These are phyloP conservation scores for Phytophthora aleatoria DNA, from an alignment of 352 stramenopile genomes.

Conservation along the genomic window DNA sequence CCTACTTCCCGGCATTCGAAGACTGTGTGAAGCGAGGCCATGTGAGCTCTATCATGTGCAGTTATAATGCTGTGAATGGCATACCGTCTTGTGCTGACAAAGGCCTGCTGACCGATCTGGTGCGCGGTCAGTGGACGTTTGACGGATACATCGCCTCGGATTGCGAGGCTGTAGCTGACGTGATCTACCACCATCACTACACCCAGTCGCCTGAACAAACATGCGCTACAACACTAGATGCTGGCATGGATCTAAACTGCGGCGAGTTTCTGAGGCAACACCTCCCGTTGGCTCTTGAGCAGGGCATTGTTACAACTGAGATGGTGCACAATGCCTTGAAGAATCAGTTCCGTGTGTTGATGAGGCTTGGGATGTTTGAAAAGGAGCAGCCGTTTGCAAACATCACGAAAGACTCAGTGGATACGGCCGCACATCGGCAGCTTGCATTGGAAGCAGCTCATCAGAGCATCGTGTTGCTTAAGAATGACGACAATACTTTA, in stretches of 20 bases:
- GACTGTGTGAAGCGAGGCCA: constrained; percentile 78
- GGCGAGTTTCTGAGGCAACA: constrained; percentile 74
- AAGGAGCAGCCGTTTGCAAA: constrained; percentile 65
- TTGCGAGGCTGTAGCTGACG: constrained; percentile 86
- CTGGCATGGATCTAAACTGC: constrained; percentile 88
- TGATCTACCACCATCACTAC: constrained; percentile 82
- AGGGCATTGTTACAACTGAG: constrained; percentile 61
- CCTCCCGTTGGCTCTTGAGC: constrained; percentile 57
- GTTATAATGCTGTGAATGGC: constrained; percentile 95
- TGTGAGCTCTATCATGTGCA: constrained; percentile 93
- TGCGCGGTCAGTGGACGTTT: constrained; percentile 89
- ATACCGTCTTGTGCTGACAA: constrained; percentile 90
- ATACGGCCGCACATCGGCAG: constrained; percentile 53
- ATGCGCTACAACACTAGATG: constrained; percentile 62
- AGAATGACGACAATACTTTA: constrained; percentile 79
- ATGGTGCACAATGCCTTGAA: constrained; percentile 72
- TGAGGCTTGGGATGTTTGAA: constrained; percentile 92
- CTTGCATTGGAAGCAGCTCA: constrained; percentile 68
- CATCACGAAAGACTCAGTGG: constrained; percentile 53
- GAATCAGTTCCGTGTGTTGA: constrained; percentile 84
- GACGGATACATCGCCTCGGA: constrained; percentile 94
- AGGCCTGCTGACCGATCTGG: constrained; percentile 71
- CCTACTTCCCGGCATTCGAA: constrained; percentile 89
- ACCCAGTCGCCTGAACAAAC: constrained; percentile 64
- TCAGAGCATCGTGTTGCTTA: constrained; percentile 90